These are phyloP conservation scores for Pythium scleroteichum DNA, from an alignment of 352 stramenopile species.

Conservation along the genomic window DNA sequence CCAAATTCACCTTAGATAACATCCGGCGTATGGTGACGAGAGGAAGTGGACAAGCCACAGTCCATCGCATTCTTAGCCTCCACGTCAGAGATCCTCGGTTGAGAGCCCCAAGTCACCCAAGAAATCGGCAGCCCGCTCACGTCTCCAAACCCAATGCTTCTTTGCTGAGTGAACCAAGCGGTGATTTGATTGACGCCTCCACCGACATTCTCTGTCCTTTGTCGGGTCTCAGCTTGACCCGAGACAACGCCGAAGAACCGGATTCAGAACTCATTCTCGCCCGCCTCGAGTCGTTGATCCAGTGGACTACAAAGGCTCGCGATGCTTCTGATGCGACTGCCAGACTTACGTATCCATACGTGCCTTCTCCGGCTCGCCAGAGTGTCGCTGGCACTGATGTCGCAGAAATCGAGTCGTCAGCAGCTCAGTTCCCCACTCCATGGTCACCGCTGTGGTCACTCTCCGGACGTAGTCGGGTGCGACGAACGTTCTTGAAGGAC, in stretches of 20 bases:
- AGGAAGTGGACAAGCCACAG: neutral
- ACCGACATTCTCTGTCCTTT: slow-evolving; percentile 59
- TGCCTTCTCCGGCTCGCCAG: slow-evolving; percentile 2
- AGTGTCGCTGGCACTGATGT: slow-evolving; percentile 1
- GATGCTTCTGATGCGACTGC: neutral
- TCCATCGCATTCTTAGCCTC: slow-evolving; percentile 36
- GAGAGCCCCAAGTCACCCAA: neutral
- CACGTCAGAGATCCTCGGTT: slow-evolving; percentile 48
- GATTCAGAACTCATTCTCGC: slow-evolving; percentile 55
- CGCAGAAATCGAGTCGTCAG: neutral
- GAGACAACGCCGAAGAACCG: slow-evolving; percentile 59
- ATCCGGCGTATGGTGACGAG: neutral
- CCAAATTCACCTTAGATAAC: neutral
- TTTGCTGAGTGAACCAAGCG: slow-evolving; percentile 53
- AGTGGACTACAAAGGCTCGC: slow-evolving; percentile 47
- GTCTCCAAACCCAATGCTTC: neutral
- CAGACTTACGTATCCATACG: slow-evolving; percentile 33
- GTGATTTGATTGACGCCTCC: slow-evolving; percentile 17
- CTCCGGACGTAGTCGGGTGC: slow-evolving; percentile 37
- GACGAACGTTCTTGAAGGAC: slow-evolving; percentile 46
- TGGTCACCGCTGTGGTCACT: slow-evolving; percentile 64
- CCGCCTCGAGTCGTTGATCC: slow-evolving; percentile 49
- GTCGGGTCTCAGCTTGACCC: slow-evolving; percentile 41
- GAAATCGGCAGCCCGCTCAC: neutral
- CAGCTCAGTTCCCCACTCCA: neutral